Evolutionary conservation across 2,329 filamentous ascomycete genomes (phyloP).

Genomic region (Celoporthe dispersa): DNA sequence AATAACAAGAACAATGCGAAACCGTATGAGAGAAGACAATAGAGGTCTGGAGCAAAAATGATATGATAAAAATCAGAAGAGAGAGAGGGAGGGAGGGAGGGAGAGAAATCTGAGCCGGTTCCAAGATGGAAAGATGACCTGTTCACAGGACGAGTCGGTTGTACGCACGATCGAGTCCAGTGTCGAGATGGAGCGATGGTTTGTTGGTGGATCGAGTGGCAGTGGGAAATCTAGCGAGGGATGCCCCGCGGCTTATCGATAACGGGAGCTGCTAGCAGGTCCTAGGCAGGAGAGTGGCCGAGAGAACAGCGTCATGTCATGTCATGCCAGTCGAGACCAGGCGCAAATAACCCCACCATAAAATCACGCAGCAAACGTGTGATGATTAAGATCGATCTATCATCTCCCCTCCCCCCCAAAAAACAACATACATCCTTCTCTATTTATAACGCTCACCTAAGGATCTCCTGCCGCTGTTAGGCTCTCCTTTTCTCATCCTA

Average conservation of each 20-base stretch:
- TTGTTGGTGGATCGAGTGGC: not conserved
- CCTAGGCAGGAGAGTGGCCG: slow-evolving; percentile 7
- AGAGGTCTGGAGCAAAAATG: not conserved
- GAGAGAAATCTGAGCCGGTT: not conserved
- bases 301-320: slow-evolving; percentile 17
- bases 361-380: slow-evolving; percentile 30
- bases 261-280: not conserved
- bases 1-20: not conserved
- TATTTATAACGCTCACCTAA: slow-evolving; percentile 27
- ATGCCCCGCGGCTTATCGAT: slow-evolving; percentile 26
- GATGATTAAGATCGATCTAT: slow-evolving; percentile 17
- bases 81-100: too few species aligned
- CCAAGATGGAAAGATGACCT: not conserved
- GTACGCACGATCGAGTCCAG: not conserved
- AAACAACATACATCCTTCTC: slow-evolving; percentile 13
- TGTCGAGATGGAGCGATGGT: not conserved
- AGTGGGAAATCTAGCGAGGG: slow-evolving; percentile 14
- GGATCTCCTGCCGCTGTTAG: not conserved
- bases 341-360: slow-evolving; percentile 25
- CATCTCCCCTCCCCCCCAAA: too few species aligned
- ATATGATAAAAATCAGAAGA: not conserved
- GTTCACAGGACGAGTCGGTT: not conserved
- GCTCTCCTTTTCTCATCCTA: too few species aligned
- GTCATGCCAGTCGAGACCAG: slow-evolving; percentile 16
- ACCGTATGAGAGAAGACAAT: not conserved